A percentile compares a stretch with the other conserved stretches of the same genome.
phyloP scores from a whole-genome alignment of 352 stramenopile species.

The Phytophthora quininea region DNA sequence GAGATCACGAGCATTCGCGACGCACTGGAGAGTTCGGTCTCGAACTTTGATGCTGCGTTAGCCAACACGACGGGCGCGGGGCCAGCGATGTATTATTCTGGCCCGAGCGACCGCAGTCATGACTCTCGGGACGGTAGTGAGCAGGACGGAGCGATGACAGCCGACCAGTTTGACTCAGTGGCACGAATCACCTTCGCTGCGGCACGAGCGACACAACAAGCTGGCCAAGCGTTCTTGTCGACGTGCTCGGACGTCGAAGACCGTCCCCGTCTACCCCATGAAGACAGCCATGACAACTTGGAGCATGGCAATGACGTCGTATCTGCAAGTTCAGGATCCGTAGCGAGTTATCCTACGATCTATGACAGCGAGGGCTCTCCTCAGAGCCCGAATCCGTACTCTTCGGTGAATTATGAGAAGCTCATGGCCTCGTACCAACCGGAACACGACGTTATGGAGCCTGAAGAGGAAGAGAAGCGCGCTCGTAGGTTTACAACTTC shows the following conservation, averaged over 20 bases:
- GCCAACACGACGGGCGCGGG: conserved; percentile 45
- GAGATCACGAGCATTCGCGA: conserved; percentile 63
- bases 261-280: conserved; percentile 5
- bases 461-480: conserved; percentile 33
- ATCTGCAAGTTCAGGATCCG: conserved; percentile 37
- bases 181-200: conserved; percentile 70
- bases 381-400: conserved; percentile 55
- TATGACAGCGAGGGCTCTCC: conserved; percentile 33
- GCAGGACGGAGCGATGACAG: conserved; percentile 41
- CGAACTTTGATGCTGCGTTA: conserved; percentile 54
- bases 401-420: conserved; percentile 65
- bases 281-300: conserved; percentile 20
- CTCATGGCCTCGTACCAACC: conserved; percentile 54
- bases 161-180: conserved; percentile 64
- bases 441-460: conserved; percentile 32
- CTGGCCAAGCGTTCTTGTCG: conserved; percentile 63
- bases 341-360: conserved; percentile 43
- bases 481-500: conserved; percentile 30
- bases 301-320: conserved; percentile 18
- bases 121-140: conserved; percentile 20
- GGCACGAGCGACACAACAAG: conserved; percentile 55
- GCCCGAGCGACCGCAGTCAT: conserved; percentile 31
- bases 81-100: conserved; percentile 43
- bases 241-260: conserved; percentile 46
- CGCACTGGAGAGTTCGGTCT: conserved; percentile 54